A percentile compares a stretch with the other conserved stretches of the same genome.
These are phyloP conservation scores for Serendipita indica DNA, from an alignment of 768 basidiomycete species.

Conservation along the genomic window DNA sequence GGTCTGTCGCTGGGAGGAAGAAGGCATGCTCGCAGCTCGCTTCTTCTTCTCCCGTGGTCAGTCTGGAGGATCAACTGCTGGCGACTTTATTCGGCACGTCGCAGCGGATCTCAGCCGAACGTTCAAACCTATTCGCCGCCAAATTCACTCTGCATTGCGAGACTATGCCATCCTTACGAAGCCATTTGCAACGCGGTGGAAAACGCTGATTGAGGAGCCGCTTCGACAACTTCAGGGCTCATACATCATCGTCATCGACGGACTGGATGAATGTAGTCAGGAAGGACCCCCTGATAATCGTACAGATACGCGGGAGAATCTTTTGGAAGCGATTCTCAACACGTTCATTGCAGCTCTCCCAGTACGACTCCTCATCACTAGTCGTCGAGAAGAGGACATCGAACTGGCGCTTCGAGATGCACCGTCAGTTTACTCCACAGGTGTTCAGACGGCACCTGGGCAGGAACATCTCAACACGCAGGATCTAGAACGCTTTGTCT, in stretches of 20 bases:
- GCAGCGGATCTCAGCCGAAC: neutral
- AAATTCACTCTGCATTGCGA: neutral
- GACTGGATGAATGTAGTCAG: neutral
- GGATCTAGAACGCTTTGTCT: neutral
- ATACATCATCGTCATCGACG: neutral
- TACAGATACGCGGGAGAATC: neutral
- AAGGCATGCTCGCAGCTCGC: neutral
- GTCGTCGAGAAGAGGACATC: neutral
- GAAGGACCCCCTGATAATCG: no score
- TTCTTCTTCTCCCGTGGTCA: constrained; percentile 1
- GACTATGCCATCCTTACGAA: neutral
- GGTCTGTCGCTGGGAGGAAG: neutral
- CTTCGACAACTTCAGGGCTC: neutral
- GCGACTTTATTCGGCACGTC: neutral
- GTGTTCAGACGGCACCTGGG: neutral
- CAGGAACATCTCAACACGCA: neutral
- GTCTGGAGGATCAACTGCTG: neutral
- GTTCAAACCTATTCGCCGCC: neutral
- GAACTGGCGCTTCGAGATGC: neutral
- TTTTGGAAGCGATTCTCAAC: neutral
- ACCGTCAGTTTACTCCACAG: neutral
- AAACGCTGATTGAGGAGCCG: neutral
- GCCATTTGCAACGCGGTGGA: neutral
- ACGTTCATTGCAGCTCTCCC: neutral
- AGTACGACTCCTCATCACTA: neutral